Percentiles rank a stretch among this genome's conserved stretches.
Evolutionary conservation across 192 early-diverging fungal genomes (phyloP).

Genomic region (Podila verticillata): DNA sequence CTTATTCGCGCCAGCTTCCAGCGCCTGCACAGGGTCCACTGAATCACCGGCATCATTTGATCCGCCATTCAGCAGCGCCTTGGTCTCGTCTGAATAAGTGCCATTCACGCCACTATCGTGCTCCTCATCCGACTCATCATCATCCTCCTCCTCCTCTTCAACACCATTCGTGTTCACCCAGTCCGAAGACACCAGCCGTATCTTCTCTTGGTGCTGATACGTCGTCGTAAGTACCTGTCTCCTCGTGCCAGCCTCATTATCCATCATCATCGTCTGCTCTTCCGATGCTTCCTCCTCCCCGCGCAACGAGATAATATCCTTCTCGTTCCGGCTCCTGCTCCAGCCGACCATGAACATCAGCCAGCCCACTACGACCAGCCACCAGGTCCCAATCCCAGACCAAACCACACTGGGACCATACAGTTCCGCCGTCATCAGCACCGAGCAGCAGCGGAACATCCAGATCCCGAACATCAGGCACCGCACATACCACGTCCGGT

Average conservation of each 20-base stretch:
- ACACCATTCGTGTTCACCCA: background rate
- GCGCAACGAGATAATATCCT: slow-evolving; percentile 25
- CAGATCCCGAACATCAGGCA: slow-evolving; percentile 51
- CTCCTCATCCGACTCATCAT: background rate
- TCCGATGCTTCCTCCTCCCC: slow-evolving; percentile 15
- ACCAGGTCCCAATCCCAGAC: slow-evolving; percentile 48
- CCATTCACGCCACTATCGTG: background rate
- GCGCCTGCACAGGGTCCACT: too few species aligned
- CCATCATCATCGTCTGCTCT: too few species aligned
- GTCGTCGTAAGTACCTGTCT: too few species aligned
- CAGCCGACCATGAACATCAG: slow-evolving; percentile 51
- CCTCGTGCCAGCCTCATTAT: too few species aligned
- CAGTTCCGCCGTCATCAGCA: slow-evolving; percentile 46
- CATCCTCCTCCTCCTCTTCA: background rate
- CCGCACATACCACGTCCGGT: slow-evolving; percentile 49
- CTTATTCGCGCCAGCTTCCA: too few species aligned
- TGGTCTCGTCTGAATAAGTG: too few species aligned
- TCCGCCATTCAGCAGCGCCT: too few species aligned
- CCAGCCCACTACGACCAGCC: slow-evolving; percentile 41
- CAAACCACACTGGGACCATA: slow-evolving; percentile 46
- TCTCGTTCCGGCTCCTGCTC: slow-evolving; percentile 34
- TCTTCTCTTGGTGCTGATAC: background rate
- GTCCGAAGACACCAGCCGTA: background rate
- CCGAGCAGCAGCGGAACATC: slow-evolving; percentile 45
- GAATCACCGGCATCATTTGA: too few species aligned